Base-by-base conservation (phyloP, 306 rosid species). In the Vicia villosa region DNA sequence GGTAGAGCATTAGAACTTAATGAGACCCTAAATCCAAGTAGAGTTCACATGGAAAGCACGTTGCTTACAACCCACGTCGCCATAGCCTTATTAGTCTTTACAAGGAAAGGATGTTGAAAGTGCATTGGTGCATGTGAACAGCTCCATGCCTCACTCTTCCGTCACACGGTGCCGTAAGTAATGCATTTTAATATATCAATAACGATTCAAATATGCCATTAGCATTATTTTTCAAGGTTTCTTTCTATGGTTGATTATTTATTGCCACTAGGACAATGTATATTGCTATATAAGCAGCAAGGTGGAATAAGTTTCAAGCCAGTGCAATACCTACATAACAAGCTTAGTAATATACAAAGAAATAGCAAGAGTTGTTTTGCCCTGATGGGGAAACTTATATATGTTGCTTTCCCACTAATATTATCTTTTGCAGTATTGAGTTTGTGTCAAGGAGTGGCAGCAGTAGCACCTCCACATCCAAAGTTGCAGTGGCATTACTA, bases 401-500 rank as follows among this genome's bases (percentile, higher is more conserved):
- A 58, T 28, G 21, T 50, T 65, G 58, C 61, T 57, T 40, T 81
- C 9, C 73, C 80, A 41, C 73, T 78, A 37, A 10, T 83, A 10
- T 8, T 82, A 21, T 82, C 43, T 30, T 37, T 82, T 8, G 75
- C 52, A 28, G 70, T 71, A 41, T 15, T 75, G 73, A 80, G 83
- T 61, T 36, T 84, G 50, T 69, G 73, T 74, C 73, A 24, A 24
- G 78, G 74, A 13, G 24, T 32, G 15, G 80, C 80, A 4, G 84
- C 73, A 1, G 14, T 70, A 0, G 11, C 74, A 3, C 26, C 77
- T 46, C 87, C 74, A 4, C 21, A 41, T 0, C 15, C 77, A 4
- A 83, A 68, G 74, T 68, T 92, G 78, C 6, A 15, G 3, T 83
- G 95, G 95, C 95, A 86, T 84, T 82, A 78, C 63, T 92, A 92